Base-by-base conservation (phyloP, 2,329 filamentous ascomycete genomes). In the Paecilomyces dactylethromorphus region DNA sequence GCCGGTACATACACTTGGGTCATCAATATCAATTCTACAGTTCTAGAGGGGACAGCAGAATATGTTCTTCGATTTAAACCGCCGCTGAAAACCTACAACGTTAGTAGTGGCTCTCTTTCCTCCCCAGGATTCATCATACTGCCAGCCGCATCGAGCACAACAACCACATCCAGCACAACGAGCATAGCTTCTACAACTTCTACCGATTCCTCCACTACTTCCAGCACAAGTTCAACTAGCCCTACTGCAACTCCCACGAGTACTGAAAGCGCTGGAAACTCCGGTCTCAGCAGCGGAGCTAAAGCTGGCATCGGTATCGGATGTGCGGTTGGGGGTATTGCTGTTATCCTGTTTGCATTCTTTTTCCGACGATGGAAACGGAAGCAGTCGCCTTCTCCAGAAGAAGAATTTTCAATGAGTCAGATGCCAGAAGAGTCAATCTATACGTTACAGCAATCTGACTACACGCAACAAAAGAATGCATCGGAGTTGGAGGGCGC, bases 21-120 rank as follows among this genome's bases (percentile, higher is more conserved):
- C 7, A 56, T 59, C n/a, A 21, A 56, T 22, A 29, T 59, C 54
- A 45, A 35, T 24, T 35, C 53, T 6, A 56, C 57, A n/a, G 53
- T 45, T 56, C 57, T 59, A 15, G 54, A 26, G 10, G 53, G 31
- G n/a, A 59, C 57, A 10, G 57, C 57, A 29, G 57, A 59, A 59
- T 59, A 59, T 31, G 57, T 59, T 11, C 22, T 59, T 11, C 45
- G 57, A 3, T 59, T 59, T 13, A 31, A 53, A 11, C 58, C 22
- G 8, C 54, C 58, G 6, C 26, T 29, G 7, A n/a, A n/a, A 12
- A 57, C 35, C 1, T 59, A 59, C 26, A 59, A 59, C 49, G 11
- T 52, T 49, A 54, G 22, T 3, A 33, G 26, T 18, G 8, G 49
- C n/a, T 55, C 56, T 15, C 35, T 59, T 22, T 57, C 54, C 15